Evolutionary conservation across 73 alveolate species (phyloP), one percentile per base, ranked within the genome.

Genomic region (Paramecium pentaurelia): DNA sequence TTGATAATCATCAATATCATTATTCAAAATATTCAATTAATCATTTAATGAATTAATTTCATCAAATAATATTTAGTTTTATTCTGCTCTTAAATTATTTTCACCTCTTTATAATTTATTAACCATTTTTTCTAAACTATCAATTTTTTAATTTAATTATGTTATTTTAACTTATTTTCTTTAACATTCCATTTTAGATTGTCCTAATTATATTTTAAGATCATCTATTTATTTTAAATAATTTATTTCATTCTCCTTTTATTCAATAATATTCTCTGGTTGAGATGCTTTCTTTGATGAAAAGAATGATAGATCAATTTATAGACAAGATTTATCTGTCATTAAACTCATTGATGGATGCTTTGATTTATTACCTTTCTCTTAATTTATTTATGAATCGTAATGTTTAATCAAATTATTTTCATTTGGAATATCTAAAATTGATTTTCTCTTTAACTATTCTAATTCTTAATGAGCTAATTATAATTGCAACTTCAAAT

Each of bases 381-480:
- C 73, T 75, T 38, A 75, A 25, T 75, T 75, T 14, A 75, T 38
- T 12, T 38, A 38, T 5, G 91, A 80, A 44, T 80, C 91, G 20
- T 80, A 80, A 18, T 42, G 75, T 80, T 80, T 80, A 20, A 37
- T 73, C 32, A 44, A 12, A 80, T 42, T 80, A 47, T 89, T 85
- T 45, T 89, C 94, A 47, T 71, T 89, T 0, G 94, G 94, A 34
- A 89, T 89, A 12, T 77, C 88, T n/a, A 89, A 34, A 34, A 71
- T 83, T 10, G 75, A 71, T 34, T 59, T 71, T 54, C 84, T 89
- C 25, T 89, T 89, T 3, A 89, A 37, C 16, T 25, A 42, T 22
- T 89, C 94, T 42, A 89, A 45, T 70, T 93, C 96, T n/a, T 36
- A 27, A 36, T 93, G 51, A 34, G 96, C 95, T 68, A 38, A 70